A percentile compares a stretch with the other conserved stretches of the same genome.
Evolutionary conservation across 2,329 filamentous ascomycete species (phyloP).

Genomic region (Colletotrichum noveboracense): DNA sequence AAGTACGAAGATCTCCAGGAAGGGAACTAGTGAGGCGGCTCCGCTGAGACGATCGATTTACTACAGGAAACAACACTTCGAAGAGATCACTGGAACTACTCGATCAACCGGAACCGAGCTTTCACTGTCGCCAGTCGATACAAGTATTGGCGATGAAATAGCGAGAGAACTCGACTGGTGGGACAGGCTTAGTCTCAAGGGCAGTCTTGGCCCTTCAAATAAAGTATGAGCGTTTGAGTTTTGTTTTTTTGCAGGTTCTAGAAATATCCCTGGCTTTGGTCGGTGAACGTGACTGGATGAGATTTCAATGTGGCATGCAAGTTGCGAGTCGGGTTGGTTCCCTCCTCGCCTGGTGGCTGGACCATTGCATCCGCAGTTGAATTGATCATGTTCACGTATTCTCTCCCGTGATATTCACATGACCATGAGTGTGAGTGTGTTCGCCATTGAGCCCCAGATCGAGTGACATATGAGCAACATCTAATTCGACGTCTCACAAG

Average conservation of each 20-base stretch:
- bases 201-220: neutral
- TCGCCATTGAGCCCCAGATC: neutral
- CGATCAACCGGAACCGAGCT: constrained; percentile 15
- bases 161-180: neutral
- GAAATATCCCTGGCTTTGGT: neutral
- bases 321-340: neutral
- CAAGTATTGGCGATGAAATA: neutral
- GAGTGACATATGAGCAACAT: neutral
- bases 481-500: neutral
- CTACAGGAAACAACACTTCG: neutral
- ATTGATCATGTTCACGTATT: neutral
- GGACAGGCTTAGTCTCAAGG: neutral
- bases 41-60: neutral
- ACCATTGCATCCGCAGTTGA: neutral
- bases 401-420: neutral
- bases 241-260: neutral
- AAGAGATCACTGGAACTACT: neutral
- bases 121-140: neutral
- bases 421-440: neutral
- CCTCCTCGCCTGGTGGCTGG: neutral
- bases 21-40: neutral
- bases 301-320: neutral
- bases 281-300: neutral
- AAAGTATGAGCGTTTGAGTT: neutral
- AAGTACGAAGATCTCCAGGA: constrained; percentile 21